These are phyloP conservation scores for Wickerhamiella hasegawae DNA, from an alignment of 805 yeast species.

Conservation along the genomic window DNA sequence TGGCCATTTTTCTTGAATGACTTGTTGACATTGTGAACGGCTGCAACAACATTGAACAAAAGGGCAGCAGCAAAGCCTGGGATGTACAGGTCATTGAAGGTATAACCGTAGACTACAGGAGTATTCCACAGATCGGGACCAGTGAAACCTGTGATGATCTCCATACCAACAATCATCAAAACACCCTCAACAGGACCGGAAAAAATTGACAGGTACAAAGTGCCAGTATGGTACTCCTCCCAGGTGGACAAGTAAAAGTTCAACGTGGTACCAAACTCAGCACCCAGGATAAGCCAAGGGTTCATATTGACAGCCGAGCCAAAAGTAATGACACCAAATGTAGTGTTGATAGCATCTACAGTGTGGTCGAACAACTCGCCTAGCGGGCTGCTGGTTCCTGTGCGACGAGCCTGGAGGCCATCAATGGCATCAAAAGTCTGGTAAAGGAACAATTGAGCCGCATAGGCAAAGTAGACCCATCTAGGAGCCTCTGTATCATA, in stretches of 20 bases:
- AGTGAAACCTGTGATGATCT: conserved; percentile 42
- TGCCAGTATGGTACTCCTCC: conserved; percentile 91
- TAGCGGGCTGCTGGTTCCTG: conserved; percentile 87
- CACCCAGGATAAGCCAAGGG: conserved; percentile 28
- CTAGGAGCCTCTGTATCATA: conserved; percentile 44
- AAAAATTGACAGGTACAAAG: conserved; percentile 55
- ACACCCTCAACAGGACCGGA: conserved; percentile 97
- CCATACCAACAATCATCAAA: conserved; percentile 39
- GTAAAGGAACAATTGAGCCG: conserved; percentile 70
- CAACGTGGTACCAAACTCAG: conserved; percentile 20
- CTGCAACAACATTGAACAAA: conserved; percentile 45
- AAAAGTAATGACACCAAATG: conserved; percentile 59
- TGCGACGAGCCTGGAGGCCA: conserved; percentile 87
- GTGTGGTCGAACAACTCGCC: conserved; percentile 94
- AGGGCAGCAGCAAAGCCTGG: conserved; percentile 20
- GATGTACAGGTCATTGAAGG: conserved; percentile 13
- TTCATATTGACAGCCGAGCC: conserved; percentile 69
- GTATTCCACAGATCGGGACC: conserved; percentile 59
- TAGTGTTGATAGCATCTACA: conserved; percentile 57
- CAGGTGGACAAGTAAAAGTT: conserved; percentile 85
- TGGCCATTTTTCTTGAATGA: conserved; percentile 30
- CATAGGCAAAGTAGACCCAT: conserved; percentile 67
- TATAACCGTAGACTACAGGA: conserved; percentile 30
- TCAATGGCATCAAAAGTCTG: conserved; percentile 96
- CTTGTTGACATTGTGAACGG: conserved; percentile 32